A percentile compares a stretch with the other conserved stretches of the same genome.
Conservation (phyloP, 2,329 filamentous ascomycete species). For the Stachybotrys chartarum region DNA sequence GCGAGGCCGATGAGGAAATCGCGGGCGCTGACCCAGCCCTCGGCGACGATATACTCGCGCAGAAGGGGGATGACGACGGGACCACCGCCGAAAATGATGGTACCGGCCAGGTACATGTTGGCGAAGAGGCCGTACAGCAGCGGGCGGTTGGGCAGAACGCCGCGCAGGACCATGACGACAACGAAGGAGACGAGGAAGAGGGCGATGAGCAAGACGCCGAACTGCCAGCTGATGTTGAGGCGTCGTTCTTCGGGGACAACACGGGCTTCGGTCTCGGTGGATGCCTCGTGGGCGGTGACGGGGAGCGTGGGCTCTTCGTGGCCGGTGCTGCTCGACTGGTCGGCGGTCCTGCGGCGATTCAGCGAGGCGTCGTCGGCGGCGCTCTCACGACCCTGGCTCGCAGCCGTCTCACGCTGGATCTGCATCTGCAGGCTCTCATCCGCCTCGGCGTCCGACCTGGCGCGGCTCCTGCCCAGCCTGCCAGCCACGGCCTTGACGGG, state of each 20-base stretch:
- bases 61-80: slow-evolving; percentile 60
- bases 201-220: slow-evolving; percentile 27
- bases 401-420: not conserved
- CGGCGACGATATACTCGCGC: slow-evolving; percentile 55
- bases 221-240: slow-evolving; percentile 29
- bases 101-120: slow-evolving; percentile 68
- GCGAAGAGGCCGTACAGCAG: slow-evolving; percentile 56
- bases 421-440: not conserved
- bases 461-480: not conserved
- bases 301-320: not conserved
- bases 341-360: not conserved
- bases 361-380: not conserved
- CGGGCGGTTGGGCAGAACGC: slow-evolving; percentile 29
- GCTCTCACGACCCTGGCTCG: not conserved
- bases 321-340: not conserved
- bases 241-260: slow-evolving; percentile 17
- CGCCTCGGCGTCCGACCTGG: not conserved
- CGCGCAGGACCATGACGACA: slow-evolving; percentile 45
- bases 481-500: slow-evolving; percentile 4
- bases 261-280: slow-evolving; percentile 7
- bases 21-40: slow-evolving; percentile 62
- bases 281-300: not conserved
- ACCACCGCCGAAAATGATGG: slow-evolving; percentile 58
- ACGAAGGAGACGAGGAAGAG: slow-evolving; percentile 48
- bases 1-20: slow-evolving; percentile 69